Conservation (phyloP, 2,329 filamentous ascomycete genomes). For the Scortechinia acanthostroma region DNA sequence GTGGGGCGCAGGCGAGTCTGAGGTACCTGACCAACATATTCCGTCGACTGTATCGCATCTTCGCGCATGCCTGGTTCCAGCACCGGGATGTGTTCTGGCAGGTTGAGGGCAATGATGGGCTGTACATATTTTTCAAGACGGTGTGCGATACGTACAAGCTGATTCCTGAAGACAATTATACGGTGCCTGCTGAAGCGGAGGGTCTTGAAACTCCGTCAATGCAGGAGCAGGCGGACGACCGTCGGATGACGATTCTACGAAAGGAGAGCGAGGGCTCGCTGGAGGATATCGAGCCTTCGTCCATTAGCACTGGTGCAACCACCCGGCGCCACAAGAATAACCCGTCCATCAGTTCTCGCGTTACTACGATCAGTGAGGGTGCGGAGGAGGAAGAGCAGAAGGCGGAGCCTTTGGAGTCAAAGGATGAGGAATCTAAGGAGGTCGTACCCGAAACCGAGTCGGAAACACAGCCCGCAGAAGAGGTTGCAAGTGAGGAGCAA, state of each 20-base stretch:
- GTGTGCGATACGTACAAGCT: conserved; percentile 89
- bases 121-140: conserved; percentile 95
- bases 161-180: conserved; percentile 90
- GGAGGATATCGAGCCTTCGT: neutral
- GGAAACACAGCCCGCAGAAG: neutral
- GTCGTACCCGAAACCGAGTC: neutral
- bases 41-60: conserved; percentile 86
- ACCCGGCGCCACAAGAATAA: neutral
- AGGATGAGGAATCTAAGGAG: neutral
- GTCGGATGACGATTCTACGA: neutral
- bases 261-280: neutral
- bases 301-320: neutral
- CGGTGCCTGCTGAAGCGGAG: conserved; percentile 86
- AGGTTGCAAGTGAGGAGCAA: too few relatives aligned
- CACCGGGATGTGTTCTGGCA: conserved; percentile 93
- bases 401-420: neutral
- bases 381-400: neutral
- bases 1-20: conserved; percentile 61
- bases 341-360: neutral
- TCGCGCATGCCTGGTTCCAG: conserved; percentile 98
- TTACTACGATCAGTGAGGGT: neutral
- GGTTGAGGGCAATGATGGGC: conserved; percentile 79
- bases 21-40: conserved; percentile 86
- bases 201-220: conserved; percentile 47
- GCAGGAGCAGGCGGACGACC: neutral